phyloP scores from a whole-genome alignment of 805 yeast genomes.

The Pichia gijzeniarum region DNA sequence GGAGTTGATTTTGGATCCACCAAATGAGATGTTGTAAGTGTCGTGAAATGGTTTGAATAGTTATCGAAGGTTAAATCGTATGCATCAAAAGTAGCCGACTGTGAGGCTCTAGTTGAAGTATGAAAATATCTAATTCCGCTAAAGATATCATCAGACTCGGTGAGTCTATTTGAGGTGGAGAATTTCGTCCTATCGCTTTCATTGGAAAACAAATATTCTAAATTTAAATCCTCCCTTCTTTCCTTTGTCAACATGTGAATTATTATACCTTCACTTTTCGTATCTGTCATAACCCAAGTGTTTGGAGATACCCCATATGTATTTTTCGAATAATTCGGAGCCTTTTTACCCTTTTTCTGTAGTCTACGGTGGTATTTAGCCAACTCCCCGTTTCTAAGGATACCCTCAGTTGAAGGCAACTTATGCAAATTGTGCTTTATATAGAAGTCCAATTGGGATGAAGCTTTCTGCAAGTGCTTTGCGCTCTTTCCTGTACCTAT shows the following conservation, averaged over 20 bases:
- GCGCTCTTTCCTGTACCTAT: conserved; percentile 72
- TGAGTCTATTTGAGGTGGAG: conserved; percentile 10
- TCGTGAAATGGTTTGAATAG: conserved; percentile 17
- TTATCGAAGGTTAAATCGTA: conserved; percentile 12
- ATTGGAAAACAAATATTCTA: conserved; percentile 59
- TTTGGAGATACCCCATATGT: conserved; percentile 55
- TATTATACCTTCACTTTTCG: conserved; percentile 52
- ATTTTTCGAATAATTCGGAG: conserved; percentile 46
- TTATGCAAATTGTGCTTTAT: conserved; percentile 46
- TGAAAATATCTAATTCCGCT: conserved; percentile 41
- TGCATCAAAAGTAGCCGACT: conserved; percentile 10
- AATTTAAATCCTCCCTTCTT: conserved; percentile 59
- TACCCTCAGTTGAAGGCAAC: conserved; percentile 63
- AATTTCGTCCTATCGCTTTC: conserved; percentile 15
- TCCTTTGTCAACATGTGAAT: conserved; percentile 70
- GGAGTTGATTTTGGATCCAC: conserved; percentile 18
- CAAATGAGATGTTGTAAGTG: conserved; percentile 18
- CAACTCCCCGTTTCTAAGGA: conserved; percentile 50
- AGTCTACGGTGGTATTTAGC: conserved; percentile 46
- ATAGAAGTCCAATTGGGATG: conserved; percentile 47
- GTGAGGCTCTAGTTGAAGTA: conserved; percentile 21
- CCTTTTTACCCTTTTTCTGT: conserved; percentile 47
- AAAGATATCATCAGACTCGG: conserved; percentile 38
- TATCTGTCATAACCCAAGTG: conserved; percentile 80
- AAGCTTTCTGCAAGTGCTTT: conserved; percentile 69